These are phyloP conservation scores for Gentiana macrophylla DNA, from an alignment of 257 asterid genomes.

Conservation along the genomic window DNA sequence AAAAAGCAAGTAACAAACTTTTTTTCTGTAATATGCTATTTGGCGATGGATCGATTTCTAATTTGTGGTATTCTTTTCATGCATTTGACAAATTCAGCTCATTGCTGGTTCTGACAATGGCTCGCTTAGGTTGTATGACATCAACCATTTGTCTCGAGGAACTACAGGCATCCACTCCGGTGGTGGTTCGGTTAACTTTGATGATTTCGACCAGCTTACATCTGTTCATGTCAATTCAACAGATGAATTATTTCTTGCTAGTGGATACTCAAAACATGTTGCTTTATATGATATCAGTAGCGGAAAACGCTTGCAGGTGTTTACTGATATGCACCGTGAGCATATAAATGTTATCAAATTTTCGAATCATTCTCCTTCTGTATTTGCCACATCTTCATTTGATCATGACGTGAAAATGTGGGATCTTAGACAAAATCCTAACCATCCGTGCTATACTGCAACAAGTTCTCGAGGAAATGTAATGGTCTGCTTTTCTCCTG, in stretches of 20 bases:
- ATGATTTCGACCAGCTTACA: slow-evolving; percentile 85
- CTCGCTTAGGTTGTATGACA: slow-evolving; percentile 65
- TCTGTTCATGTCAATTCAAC: slow-evolving; percentile 90
- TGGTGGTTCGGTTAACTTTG: slow-evolving; percentile 46
- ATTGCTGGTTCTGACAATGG: slow-evolving; percentile 96
- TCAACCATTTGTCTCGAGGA: slow-evolving; percentile 34
- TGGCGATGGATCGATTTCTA: slow-evolving; percentile 3
- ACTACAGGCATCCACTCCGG: slow-evolving; percentile 28
- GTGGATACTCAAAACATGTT: slow-evolving; percentile 85
- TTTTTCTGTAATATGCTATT: not conserved
- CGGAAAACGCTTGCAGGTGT: slow-evolving; percentile 70
- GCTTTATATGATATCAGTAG: slow-evolving; percentile 68
- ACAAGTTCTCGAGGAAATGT: slow-evolving; percentile 83
- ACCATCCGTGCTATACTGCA: slow-evolving; percentile 74
- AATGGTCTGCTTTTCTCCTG: slow-evolving; percentile 95
- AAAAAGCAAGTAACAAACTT: not conserved
- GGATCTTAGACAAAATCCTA: slow-evolving; percentile 76
- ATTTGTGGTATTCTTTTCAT: slow-evolving; percentile 9
- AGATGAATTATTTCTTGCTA: slow-evolving; percentile 84
- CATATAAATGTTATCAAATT: slow-evolving; percentile 89
- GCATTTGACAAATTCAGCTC: slow-evolving; percentile 43
- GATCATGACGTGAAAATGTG: slow-evolving; percentile 89
- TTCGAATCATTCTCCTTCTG: slow-evolving; percentile 82
- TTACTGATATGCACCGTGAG: slow-evolving; percentile 70
- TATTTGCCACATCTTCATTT: slow-evolving; percentile 87